These are phyloP conservation scores for Epipyxis sp. DNA, from an alignment of 108 stramenopile genomes.

Conservation along the genomic window DNA sequence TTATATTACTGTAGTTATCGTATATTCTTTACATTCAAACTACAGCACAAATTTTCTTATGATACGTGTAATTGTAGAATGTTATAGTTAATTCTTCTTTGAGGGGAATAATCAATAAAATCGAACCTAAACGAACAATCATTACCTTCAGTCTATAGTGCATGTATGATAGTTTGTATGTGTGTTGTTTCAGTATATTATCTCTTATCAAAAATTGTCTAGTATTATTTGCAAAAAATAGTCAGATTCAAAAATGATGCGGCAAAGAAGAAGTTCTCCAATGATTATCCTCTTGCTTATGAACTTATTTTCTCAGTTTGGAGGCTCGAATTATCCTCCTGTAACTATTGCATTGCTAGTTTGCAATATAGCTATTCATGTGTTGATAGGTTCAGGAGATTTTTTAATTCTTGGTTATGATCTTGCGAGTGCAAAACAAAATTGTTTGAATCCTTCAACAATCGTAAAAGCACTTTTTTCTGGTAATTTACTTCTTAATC, in stretches of 20 bases:
- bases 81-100: too few species aligned
- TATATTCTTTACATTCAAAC: too few species aligned
- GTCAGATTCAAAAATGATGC: not conserved
- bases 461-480: conserved; percentile 2
- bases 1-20: too few species aligned
- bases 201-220: too few species aligned
- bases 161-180: too few species aligned
- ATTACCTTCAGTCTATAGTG: too few species aligned
- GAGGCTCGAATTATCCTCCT: conserved; percentile 2
- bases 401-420: conserved; percentile 11
- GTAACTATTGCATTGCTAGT: conserved; percentile 34
- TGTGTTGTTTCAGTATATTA: too few species aligned
- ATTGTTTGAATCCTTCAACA: conserved; percentile 24
- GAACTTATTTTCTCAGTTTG: not conserved
- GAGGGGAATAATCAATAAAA: too few species aligned
- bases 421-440: conserved; percentile 2
- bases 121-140: too few species aligned
- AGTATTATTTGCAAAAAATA: too few species aligned
- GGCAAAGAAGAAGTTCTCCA: not conserved
- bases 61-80: too few species aligned
- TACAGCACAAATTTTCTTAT: too few species aligned
- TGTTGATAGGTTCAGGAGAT: not conserved
- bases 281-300: not conserved
- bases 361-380: conserved; percentile 30
- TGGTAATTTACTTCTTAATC: not conserved